These are phyloP conservation scores for Tulasnella sp. DNA, from an alignment of 768 basidiomycete species.

Conservation along the genomic window DNA sequence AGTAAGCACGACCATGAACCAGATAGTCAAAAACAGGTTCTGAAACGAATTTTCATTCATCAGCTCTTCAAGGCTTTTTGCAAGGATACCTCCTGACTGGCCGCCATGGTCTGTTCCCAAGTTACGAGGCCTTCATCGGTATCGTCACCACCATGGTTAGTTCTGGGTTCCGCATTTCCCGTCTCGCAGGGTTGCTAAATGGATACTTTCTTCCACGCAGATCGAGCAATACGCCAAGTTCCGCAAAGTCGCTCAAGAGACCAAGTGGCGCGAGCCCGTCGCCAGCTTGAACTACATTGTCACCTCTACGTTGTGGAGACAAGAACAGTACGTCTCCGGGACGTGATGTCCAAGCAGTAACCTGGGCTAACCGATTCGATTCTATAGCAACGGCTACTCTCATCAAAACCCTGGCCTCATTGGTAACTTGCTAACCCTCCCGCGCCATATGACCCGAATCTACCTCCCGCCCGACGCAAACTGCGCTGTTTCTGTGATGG, in stretches of 20 bases:
- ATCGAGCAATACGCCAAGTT: conserved; percentile 86
- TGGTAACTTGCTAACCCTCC: conserved; percentile 76
- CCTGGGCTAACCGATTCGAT: neutral
- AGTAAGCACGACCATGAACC: conserved; percentile 34
- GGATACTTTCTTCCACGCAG: neutral
- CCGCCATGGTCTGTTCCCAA: conserved; percentile 69
- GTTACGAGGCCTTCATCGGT: conserved; percentile 87
- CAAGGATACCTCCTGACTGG: conserved; percentile 93
- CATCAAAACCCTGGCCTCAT: conserved; percentile 70
- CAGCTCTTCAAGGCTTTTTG: conserved; percentile 76
- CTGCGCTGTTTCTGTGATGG: conserved; percentile 74
- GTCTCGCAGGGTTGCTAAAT: neutral
- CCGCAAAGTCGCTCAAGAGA: conserved; percentile 69
- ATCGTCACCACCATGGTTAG: conserved; percentile 78
- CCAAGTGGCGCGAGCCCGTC: conserved; percentile 64
- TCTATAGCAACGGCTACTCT: conserved; percentile 26
- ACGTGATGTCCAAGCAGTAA: neutral
- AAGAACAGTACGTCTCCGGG: conserved; percentile 46
- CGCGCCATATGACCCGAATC: conserved; percentile 64
- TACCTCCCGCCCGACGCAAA: conserved; percentile 91
- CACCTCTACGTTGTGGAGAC: conserved; percentile 80
- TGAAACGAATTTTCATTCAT: neutral
- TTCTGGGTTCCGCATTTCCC: neutral
- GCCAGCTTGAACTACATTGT: conserved; percentile 82
- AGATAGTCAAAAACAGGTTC: neutral